These are phyloP conservation scores for Sicyos baderoa DNA, from an alignment of 306 rosid genomes.

Conservation along the genomic window DNA sequence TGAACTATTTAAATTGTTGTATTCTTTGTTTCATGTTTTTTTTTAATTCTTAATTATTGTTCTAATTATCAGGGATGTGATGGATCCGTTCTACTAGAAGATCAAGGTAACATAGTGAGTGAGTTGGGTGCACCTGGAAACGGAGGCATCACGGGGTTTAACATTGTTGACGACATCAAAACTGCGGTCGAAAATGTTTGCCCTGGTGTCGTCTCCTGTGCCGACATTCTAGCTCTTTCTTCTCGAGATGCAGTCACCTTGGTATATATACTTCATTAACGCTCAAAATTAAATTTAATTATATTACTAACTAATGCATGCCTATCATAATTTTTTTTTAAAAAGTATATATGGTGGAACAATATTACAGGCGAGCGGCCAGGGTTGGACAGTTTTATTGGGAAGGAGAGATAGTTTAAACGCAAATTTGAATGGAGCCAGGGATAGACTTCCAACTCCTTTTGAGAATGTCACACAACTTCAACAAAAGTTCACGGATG, in stretches of 20 bases:
- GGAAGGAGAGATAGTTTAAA: constrained; percentile 32
- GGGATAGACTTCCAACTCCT: constrained; percentile 23
- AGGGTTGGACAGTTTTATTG: constrained; percentile 25
- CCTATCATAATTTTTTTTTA: too few relatives aligned
- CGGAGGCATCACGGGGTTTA: constrained; percentile 16
- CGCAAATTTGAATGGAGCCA: constrained; percentile 22
- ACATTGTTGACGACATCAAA: constrained; percentile 37
- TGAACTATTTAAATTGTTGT: too few relatives aligned
- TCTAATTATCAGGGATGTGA: constrained; percentile 30
- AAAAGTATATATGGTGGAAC: too few relatives aligned
- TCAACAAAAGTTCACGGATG: constrained; percentile 13
- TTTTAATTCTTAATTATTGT: too few relatives aligned
- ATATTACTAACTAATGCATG: too few relatives aligned
- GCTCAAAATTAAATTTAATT: too few relatives aligned
- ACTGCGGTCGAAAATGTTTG: constrained; percentile 36
- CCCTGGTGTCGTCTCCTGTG: constrained; percentile 43
- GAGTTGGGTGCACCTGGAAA: constrained; percentile 26
- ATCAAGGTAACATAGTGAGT: constrained; percentile 19
- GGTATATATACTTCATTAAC: constrained; percentile 18
- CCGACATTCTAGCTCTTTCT: constrained; percentile 39
- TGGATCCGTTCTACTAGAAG: constrained; percentile 35
- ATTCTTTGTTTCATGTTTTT: too few relatives aligned
- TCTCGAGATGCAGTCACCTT: constrained; percentile 22
- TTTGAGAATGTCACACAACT: not conserved
- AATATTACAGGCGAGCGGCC: constrained; percentile 26